A percentile compares a stretch with the other conserved stretches of the same genome.
phyloP scores from a whole-genome alignment of 2,329 filamentous ascomycete species.

The Helminthosporium solani region DNA sequence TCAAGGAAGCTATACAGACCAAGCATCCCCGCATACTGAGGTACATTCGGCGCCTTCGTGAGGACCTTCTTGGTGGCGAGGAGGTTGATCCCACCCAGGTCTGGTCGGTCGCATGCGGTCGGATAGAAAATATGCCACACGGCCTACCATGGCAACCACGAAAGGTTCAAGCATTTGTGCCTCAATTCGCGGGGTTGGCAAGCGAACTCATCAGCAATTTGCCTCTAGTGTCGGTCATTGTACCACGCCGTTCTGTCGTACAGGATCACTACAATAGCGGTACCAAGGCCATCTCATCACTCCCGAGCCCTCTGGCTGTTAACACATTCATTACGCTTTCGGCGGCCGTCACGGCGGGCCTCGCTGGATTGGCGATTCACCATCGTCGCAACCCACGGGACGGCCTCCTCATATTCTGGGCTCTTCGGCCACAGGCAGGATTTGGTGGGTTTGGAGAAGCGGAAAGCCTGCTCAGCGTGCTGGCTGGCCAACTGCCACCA shows the following conservation, averaged over 20 bases:
- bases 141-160: conserved; percentile 29
- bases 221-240: conserved; percentile 24
- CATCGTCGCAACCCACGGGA: conserved; percentile 36
- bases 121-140: conserved; percentile 4
- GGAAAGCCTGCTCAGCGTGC: conserved; percentile 32
- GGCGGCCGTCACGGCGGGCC: conserved; percentile 21
- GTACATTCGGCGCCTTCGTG: conserved; percentile 43
- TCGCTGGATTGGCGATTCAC: conserved; percentile 32
- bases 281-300: conserved; percentile 21
- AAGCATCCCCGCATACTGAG: conserved; percentile 46
- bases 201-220: conserved; percentile 25
- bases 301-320: conserved; percentile 31
- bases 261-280: conserved; percentile 7
- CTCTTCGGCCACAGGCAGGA: conserved; percentile 25
- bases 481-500: conserved; percentile 26
- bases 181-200: conserved; percentile 12
- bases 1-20: conserved; percentile 56
- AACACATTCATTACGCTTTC: conserved; percentile 26
- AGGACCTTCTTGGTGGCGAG: conserved; percentile 24
- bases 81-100: conserved; percentile 25
- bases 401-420: conserved; percentile 38
- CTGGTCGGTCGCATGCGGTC: conserved; percentile 27
- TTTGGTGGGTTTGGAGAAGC: conserved; percentile 31
- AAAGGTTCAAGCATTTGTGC: conserved; percentile 9
- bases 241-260: conserved; percentile 10